A percentile compares a stretch with the other conserved stretches of the same genome.
Conservation (phyloP, 805 yeast species). For the Candida railenensis region DNA sequence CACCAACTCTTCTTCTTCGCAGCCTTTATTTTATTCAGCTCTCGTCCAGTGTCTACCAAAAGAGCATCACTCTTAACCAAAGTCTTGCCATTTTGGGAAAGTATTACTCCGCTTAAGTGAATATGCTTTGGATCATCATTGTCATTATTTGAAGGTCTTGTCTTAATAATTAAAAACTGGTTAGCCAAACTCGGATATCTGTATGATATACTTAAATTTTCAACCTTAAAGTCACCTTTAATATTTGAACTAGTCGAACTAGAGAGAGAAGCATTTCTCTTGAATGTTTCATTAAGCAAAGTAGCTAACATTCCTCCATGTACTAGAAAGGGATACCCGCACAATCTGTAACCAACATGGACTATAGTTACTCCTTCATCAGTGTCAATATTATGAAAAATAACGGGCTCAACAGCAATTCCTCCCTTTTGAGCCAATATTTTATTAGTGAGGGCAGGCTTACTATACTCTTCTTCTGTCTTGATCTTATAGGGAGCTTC, state of each 20-base stretch:
- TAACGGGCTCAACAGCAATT: slow-evolving; percentile 67
- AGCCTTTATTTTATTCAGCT: slow-evolving; percentile 2
- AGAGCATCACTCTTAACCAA: slow-evolving; percentile 59
- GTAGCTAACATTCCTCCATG: slow-evolving; percentile 91
- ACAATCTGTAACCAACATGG: slow-evolving; percentile 73
- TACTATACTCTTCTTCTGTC: slow-evolving; percentile 10
- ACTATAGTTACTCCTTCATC: slow-evolving; percentile 64
- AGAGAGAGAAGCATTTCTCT: slow-evolving; percentile 49
- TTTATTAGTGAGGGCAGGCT: slow-evolving; percentile 28
- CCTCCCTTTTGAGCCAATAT: slow-evolving; percentile 75
- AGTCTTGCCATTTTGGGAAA: slow-evolving; percentile 49
- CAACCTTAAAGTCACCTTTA: slow-evolving; percentile 50
- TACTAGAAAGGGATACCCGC: slow-evolving; percentile 84
- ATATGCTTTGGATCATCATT: slow-evolving; percentile 31
- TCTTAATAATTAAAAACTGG: slow-evolving; percentile 67
- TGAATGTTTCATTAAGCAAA: slow-evolving; percentile 72
- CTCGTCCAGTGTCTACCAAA: slow-evolving; percentile 39
- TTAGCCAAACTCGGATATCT: slow-evolving; percentile 75
- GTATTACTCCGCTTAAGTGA: slow-evolving; percentile 51
- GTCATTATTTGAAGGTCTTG: slow-evolving; percentile 23
- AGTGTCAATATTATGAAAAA: slow-evolving; percentile 56
- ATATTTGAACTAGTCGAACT: slow-evolving; percentile 26
- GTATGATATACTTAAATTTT: slow-evolving; percentile 51
- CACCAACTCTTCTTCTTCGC: neutral
- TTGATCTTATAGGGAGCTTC: slow-evolving; percentile 16